Evolutionary conservation across 148 eudicot genomes (phyloP), one percentile per base, ranked within the genome.

Genomic region (Rhododendron henanense): DNA sequence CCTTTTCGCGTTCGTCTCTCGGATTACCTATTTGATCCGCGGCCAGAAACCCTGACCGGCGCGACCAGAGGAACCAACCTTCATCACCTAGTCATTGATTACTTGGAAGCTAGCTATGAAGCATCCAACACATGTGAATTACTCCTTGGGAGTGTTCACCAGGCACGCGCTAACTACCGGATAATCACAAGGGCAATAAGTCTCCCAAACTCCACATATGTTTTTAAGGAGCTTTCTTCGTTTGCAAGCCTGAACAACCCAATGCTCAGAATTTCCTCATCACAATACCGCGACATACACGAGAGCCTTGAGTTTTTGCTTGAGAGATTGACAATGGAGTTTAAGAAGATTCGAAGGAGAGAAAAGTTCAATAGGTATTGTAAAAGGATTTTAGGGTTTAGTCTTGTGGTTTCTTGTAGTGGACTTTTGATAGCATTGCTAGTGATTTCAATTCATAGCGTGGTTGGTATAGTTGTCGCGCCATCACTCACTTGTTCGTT

Each of bases 71-170:
- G 84, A 83, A 90, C 92, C 1, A 86, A 88, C 33, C 63, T 90
- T 59, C 91, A 91, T 37, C 82, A 80, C 23, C 91, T 91, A 18
- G 91, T 96, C 23, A 63, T 88, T 19, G 87, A 92, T 45, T 96
- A 92, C 93, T 96, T 92, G 55, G 87, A 92, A 50, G 89, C 89
- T 21, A 93, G 92, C 88, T 85, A 90, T 18, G 91, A 94, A 33
- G 95, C 96, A 4, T 88, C 91, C 82, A 91, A 87, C 74, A 81
- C 87, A 10, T 93, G 98, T 50, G 97, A 92, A 45, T 23, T 86
- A 33, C 91, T 96, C 57, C 93, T 94, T 15, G 78, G 86, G 59
- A 88, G 90, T 19, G 88, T 92, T 81, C 92, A 92, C 19, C 92
- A 93, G 87, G 87, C 91, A 0, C 92, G 93, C 11, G 85, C 88